Conservation (phyloP, 2,329 filamentous ascomycete genomes). For the Albifimbria verrucaria region DNA sequence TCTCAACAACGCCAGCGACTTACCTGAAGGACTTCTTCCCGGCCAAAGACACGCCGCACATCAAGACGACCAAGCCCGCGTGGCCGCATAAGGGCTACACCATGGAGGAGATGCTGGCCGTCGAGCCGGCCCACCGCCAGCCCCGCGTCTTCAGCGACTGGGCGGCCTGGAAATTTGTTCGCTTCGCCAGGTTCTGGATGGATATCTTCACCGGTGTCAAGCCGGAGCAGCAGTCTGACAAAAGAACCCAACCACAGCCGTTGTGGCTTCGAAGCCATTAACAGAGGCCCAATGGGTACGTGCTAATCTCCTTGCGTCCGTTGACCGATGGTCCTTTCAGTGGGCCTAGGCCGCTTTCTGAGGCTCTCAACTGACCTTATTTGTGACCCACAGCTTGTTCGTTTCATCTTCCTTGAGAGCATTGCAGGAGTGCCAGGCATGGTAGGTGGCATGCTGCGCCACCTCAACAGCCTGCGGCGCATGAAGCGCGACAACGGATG, state of each 20-base stretch:
- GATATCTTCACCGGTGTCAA: conserved; percentile 73
- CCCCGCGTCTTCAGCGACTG: conserved; percentile 72
- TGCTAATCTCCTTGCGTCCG: not conserved
- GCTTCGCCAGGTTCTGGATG: conserved; percentile 73
- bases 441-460: conserved; percentile 92
- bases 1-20: conserved; percentile 46
- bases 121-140: conserved; percentile 74
- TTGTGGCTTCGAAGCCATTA: conserved; percentile 56
- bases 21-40: conserved; percentile 62
- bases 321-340: too few species aligned
- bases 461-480: conserved; percentile 77
- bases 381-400: conserved; percentile 59
- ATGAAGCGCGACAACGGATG: conserved; percentile 94
- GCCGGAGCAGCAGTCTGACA: conserved; percentile 68
- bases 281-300: conserved; percentile 79
- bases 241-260: conserved; percentile 52
- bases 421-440: conserved; percentile 95
- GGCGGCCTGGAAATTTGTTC: conserved; percentile 73
- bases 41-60: conserved; percentile 55
- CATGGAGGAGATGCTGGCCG: conserved; percentile 70
- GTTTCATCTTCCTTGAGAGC: conserved; percentile 91
- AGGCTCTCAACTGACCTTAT: too few species aligned
- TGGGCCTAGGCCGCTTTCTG: too few species aligned
- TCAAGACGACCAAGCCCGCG: conserved; percentile 60
- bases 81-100: conserved; percentile 75